Percentiles rank a stretch among this genome's conserved stretches.
phyloP scores from a whole-genome alignment of 202 grass and related monocot genomes.

The Musa balbisiana region DNA sequence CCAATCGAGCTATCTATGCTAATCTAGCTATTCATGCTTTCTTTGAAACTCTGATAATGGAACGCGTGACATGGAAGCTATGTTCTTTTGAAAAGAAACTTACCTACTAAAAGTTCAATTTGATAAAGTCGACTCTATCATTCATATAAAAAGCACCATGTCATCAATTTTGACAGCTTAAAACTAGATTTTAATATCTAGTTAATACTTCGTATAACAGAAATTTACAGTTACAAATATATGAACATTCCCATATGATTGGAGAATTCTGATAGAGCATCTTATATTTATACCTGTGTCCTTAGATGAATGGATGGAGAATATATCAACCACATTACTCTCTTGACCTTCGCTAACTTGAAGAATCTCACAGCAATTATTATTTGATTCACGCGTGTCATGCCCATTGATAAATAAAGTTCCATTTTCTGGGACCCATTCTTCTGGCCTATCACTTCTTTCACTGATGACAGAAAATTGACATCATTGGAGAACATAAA shows the following conservation, averaged over 20 bases:
- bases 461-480: constrained; percentile 37
- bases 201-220: background rate
- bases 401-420: constrained; percentile 12
- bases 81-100: background rate
- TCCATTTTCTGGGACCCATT: constrained; percentile 66
- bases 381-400: constrained; percentile 6
- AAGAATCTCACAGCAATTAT: constrained; percentile 29
- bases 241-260: no score
- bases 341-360: constrained; percentile 20
- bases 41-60: no score
- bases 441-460: constrained; percentile 73
- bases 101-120: background rate
- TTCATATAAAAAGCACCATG: background rate
- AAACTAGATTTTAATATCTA: background rate
- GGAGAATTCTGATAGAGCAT: no score
- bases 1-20: no score
- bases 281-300: background rate
- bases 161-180: background rate
- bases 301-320: constrained; percentile 32
- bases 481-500: constrained; percentile 4
- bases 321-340: constrained; percentile 45
- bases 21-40: no score
- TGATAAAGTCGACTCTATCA: background rate
- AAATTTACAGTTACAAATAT: background rate
- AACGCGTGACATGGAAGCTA: background rate